phyloP scores from a whole-genome alignment of 2,329 filamentous ascomycete species.

The Trichoderma harzianum region DNA sequence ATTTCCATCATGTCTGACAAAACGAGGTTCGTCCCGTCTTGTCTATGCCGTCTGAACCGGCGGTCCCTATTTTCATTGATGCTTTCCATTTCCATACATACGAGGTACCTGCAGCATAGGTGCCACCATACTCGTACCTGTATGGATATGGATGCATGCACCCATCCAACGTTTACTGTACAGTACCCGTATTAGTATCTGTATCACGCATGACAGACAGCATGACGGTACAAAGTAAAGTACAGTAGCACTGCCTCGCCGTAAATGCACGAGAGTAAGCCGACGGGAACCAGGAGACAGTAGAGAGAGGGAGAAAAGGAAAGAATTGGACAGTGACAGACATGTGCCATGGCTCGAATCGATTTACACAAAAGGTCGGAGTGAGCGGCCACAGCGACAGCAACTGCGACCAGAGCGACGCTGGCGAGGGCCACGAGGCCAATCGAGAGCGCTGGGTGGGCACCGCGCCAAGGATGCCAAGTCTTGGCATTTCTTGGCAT shows the following conservation, averaged over 20 bases:
- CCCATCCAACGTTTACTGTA: neutral
- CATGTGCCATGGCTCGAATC: neutral
- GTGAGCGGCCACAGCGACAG: neutral
- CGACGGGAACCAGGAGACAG: neutral
- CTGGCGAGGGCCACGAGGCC: conserved; percentile 24
- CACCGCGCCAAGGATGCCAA: conserved; percentile 40
- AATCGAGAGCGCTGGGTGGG: conserved; percentile 32
- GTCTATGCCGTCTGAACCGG: neutral
- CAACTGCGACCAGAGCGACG: conserved; percentile 20
- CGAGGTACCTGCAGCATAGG: neutral
- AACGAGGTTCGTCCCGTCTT: neutral
- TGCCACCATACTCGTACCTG: neutral
- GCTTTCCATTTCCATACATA: neutral
- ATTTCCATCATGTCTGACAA: neutral
- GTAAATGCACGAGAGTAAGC: neutral
- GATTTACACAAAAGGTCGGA: neutral
- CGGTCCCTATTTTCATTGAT: neutral
- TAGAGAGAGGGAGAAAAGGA: neutral
- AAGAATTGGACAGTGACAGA: neutral
- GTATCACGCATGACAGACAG: neutral
- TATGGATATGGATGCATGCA: neutral
- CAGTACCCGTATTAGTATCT: neutral
- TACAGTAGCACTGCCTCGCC: neutral
- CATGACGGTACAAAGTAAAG: neutral
- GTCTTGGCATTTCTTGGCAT: conserved; percentile 38